Percentiles rank a stretch among this genome's conserved stretches.
phyloP scores from a whole-genome alignment of 176 grass and related monocot species.

The Dendrocalamus sinicus region DNA sequence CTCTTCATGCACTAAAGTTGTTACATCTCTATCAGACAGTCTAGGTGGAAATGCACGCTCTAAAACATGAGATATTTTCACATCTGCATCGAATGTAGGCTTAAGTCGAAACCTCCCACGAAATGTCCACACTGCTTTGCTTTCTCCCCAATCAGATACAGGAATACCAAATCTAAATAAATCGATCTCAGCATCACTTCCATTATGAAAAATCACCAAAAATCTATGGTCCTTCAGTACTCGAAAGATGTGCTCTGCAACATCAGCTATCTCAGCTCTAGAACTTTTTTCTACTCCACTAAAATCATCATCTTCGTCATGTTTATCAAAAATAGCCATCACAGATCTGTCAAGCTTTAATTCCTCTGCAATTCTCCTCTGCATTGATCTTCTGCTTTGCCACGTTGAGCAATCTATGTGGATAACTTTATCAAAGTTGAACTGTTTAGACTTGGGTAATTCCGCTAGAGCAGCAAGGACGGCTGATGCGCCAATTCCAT shows the following conservation, averaged over 20 bases:
- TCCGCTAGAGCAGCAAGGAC: not conserved
- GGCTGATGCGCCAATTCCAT: not conserved
- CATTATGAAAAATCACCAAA: not conserved
- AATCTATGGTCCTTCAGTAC: not conserved
- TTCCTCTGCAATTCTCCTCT: not conserved
- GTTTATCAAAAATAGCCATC: not conserved
- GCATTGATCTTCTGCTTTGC: conserved; percentile 22
- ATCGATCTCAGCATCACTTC: not conserved
- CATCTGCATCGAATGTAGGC: not conserved
- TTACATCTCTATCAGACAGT: rapidly evolving
- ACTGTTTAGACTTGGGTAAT: not conserved
- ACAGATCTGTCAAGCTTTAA: not conserved
- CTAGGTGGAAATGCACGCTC: not conserved
- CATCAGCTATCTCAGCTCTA: not conserved
- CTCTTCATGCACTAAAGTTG: not conserved
- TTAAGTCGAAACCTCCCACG: not conserved
- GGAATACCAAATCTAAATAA: not conserved
- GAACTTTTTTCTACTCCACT: not conserved
- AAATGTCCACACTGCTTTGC: conserved; percentile 20
- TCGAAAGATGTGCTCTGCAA: not conserved
- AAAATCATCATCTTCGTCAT: not conserved
- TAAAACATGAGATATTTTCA: not conserved
- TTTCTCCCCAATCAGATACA: not conserved
- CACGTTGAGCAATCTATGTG: conserved; percentile 18
- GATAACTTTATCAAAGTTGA: not conserved